Base-by-base conservation (phyloP, 1,139 yeast species). In the Yamadazyma pseudoaaseri region DNA sequence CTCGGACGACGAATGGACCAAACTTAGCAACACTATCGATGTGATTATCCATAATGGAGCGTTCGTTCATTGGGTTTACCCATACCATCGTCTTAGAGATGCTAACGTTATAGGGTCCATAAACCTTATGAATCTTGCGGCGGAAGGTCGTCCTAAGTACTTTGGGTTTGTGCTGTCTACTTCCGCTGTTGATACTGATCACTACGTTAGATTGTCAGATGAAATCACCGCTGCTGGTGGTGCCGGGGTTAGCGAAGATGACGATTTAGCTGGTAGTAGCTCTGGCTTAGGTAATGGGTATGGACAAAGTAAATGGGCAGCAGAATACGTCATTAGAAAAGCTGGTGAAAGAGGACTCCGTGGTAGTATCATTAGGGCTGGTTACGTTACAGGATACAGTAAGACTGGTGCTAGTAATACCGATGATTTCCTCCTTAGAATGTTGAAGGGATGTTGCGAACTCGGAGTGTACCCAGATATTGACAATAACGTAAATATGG, bases 241-340 rank as follows among this genome's bases (percentile, higher is more conserved):
- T 34, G 57, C 64, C 2, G 97, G 97, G 44, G 60, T 92, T 41
- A 74, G 78, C 6, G 98, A 92, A 58, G 62, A 81, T 8, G 98
- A 92, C 58, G 85, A 81, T 49, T 71, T 92, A 47, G 62, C 71
- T 47, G 97, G 97, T 0, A 85, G 97, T 3, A 70, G 86, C 8
- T 57, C 63, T 7, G 97, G 96, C 0, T 72, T 92, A 41, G 87
- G 92, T 17, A 85, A 81, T 41, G 99, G 98, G 11, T 92, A 92
- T 52, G 99, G 98, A 27, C 98, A 92, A 64, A 79, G 95, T 46
- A 92, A 92, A 60, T 92, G 99, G 99, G 89, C 90, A 26, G 95
- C 96, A 13, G 99, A 92, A 62, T 79, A 84, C 51, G 70, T 94
- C 31, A 80, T 87, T 41, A 79, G 97, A 56, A 73, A 73, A 40